Conservation (phyloP, 345 rosid genomes). For the Conringia planisiliqua region DNA sequence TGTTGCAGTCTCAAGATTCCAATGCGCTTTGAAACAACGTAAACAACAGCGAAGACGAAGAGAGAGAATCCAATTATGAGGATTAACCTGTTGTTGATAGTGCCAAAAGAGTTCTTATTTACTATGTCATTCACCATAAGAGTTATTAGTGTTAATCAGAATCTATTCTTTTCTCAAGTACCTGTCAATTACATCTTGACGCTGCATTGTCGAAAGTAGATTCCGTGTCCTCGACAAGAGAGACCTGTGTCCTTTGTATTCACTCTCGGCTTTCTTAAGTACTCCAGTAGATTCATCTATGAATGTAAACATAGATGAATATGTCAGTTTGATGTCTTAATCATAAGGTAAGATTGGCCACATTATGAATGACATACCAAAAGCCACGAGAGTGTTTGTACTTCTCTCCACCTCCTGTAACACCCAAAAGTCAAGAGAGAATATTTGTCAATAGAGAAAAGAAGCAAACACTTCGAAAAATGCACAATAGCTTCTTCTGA, state of each 20-base stretch:
- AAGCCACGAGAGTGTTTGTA: conserved; percentile 66
- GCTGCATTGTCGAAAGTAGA: conserved; percentile 87
- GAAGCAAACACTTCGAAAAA: not conserved
- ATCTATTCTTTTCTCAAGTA: conserved; percentile 6
- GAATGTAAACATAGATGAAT: not conserved
- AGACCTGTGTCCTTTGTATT: conserved; percentile 90
- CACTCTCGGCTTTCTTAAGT: conserved; percentile 79
- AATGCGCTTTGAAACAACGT: conserved; percentile 80
- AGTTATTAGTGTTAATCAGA: not conserved
- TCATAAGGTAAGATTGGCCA: not conserved
- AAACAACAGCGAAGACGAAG: conserved; percentile 78
- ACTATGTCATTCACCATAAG: not conserved
- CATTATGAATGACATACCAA: conserved; percentile 57
- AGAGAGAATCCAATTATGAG: conserved; percentile 58
- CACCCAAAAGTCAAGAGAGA: conserved; percentile 7
- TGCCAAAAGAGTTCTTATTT: not conserved
- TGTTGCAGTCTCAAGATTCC: conserved; percentile 75
- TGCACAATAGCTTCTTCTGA: conserved; percentile 23
- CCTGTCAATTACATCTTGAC: conserved; percentile 91
- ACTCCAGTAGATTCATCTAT: conserved; percentile 86
- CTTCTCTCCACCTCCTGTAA: conserved; percentile 94
- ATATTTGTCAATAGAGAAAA: not conserved
- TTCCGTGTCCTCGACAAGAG: conserved; percentile 75
- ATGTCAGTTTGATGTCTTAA: not conserved
- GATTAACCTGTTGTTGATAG: conserved; percentile 45